A percentile compares a stretch with the other conserved stretches of the same genome.
phyloP scores from a whole-genome alignment of 768 basidiomycete species.

The Rhodosporidiobolus odoratus region DNA sequence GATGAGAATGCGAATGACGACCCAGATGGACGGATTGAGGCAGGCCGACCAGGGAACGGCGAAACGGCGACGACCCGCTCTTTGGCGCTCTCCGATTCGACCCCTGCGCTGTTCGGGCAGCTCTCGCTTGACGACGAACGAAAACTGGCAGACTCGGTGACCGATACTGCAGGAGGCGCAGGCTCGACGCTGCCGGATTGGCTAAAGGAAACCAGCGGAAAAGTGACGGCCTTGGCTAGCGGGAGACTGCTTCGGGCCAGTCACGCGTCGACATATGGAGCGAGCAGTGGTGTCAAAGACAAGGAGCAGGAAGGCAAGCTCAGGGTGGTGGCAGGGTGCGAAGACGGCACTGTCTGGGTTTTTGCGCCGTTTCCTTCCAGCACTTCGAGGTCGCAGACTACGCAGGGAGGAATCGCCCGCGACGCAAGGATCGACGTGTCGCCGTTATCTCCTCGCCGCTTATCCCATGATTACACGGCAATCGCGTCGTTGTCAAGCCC shows the following conservation, averaged over 20 bases:
- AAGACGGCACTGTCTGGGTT: slow-evolving; percentile 34
- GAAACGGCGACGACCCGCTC: neutral
- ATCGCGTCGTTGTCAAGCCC: neutral
- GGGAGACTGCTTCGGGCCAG: neutral
- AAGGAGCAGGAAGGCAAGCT: neutral
- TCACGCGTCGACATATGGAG: too few relatives aligned
- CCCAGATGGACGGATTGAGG: neutral
- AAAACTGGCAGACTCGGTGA: neutral
- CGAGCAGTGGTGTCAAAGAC: neutral
- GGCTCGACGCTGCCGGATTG: slow-evolving; percentile 3
- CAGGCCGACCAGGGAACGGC: neutral
- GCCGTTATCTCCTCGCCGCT: neutral
- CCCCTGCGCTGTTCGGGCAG: neutral
- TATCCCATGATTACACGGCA: neutral
- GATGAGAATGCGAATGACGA: neutral
- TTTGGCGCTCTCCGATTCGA: neutral
- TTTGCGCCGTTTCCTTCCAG: slow-evolving; percentile 13
- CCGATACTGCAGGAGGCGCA: neutral
- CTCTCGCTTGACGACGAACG: neutral
- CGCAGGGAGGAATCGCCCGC: neutral
- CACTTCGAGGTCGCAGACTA: neutral
- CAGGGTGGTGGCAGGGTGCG: slow-evolving; percentile 27
- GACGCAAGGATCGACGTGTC: too few relatives aligned
- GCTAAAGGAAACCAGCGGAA: slow-evolving; percentile 17
- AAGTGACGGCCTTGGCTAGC: slow-evolving; percentile 5